phyloP scores from a whole-genome alignment of 306 rosid genomes.

The Dalbergia cultrata region DNA sequence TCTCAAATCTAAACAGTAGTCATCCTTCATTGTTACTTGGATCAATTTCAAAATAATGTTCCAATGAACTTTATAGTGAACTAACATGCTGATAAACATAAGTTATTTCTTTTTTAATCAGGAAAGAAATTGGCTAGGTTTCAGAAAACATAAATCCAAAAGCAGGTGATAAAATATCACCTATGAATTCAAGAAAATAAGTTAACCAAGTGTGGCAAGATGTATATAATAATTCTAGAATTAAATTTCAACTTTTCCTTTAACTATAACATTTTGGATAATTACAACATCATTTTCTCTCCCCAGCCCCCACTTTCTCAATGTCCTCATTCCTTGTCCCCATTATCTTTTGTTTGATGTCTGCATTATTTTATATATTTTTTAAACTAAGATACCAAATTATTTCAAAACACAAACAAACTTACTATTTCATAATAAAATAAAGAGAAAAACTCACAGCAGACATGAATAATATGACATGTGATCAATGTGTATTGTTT shows the following conservation, averaged over 20 bases:
- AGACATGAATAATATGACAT: background rate
- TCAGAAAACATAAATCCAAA: constrained; percentile 6
- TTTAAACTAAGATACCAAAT: constrained; percentile 17
- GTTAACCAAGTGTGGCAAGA: background rate
- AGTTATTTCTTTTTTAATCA: background rate
- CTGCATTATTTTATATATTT: constrained; percentile 17
- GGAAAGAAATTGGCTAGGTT: background rate
- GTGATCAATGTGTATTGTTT: constrained; percentile 26
- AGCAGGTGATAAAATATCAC: background rate
- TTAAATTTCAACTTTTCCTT: background rate
- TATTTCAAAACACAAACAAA: constrained; percentile 12
- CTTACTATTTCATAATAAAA: constrained; percentile 3
- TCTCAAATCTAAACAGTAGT: background rate
- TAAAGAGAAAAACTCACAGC: constrained; percentile 12
- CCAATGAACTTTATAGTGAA: background rate
- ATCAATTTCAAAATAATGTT: constrained; percentile 1
- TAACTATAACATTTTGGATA: constrained; percentile 14
- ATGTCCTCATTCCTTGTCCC: constrained; percentile 17
- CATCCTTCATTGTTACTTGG: background rate
- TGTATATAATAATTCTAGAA: background rate
- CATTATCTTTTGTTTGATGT: constrained; percentile 30
- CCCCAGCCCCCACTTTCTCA: constrained; percentile 18
- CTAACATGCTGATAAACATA: background rate
- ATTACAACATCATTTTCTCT: constrained; percentile 25
- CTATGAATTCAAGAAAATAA: background rate